Evolutionary conservation across 495 filamentous ascomycete species (phyloP).

Genomic region (Bacidia rubella): DNA sequence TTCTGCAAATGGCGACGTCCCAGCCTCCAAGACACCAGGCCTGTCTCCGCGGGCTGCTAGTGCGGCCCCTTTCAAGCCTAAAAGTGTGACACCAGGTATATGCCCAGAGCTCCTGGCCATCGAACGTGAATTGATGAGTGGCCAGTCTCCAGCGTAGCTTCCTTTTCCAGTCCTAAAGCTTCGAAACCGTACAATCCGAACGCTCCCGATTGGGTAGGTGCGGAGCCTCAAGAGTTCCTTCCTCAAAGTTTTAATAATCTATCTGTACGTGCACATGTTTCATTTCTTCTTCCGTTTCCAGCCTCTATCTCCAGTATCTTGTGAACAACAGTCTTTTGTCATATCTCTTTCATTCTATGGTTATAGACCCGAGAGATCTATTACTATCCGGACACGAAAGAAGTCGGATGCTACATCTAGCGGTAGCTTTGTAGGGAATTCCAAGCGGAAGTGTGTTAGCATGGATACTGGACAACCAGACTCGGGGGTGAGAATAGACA

Average conservation of each 20-base stretch:
- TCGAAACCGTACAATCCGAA: constrained; percentile 21
- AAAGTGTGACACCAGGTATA: constrained; percentile 30
- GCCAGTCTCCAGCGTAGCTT: constrained; percentile 11
- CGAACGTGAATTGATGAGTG: background rate
- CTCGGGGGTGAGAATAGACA: too few relatives aligned
- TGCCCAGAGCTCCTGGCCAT: background rate
- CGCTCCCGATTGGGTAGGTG: constrained; percentile 40
- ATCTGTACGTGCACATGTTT: constrained; percentile 45
- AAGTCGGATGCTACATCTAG: too few relatives aligned
- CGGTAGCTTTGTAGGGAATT: too few relatives aligned
- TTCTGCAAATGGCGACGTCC: constrained; percentile 35
- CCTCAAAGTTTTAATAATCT: constrained; percentile 57
- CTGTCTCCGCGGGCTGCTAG: constrained; percentile 79
- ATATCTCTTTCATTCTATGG: too few relatives aligned
- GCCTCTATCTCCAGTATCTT: constrained; percentile 2
- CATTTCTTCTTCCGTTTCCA: background rate
- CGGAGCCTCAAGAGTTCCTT: constrained; percentile 67
- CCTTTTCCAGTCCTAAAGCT: constrained; percentile 11
- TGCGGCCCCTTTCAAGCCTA: constrained; percentile 86
- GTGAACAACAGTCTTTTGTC: constrained; percentile 7
- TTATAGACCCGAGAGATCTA: too few relatives aligned
- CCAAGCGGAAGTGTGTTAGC: too few relatives aligned
- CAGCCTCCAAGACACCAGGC: constrained; percentile 42
- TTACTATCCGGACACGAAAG: too few relatives aligned
- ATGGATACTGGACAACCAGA: too few relatives aligned